Evolutionary conservation across 768 basidiomycete genomes (phyloP), one percentile per base, ranked within the genome.

Genomic region (Suillus tomentosus): DNA sequence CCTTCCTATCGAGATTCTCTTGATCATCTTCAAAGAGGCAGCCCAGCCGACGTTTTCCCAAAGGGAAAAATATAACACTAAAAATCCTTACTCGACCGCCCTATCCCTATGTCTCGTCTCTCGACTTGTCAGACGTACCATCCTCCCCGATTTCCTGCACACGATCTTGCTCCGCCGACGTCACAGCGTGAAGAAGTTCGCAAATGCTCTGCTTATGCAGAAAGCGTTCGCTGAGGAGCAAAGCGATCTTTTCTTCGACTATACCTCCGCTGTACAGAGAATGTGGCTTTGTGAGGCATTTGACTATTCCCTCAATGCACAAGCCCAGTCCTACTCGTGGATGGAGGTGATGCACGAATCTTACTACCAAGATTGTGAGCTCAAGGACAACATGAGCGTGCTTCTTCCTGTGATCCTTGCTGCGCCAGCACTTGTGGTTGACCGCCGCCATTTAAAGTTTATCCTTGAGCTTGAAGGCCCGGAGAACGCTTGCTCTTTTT

Each of bases 1-100:
- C n/a, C 73, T 79, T 54, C 73, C 78, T 13, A 66, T 73, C 39
- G 79, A 81, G 68, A 70, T 81, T 22, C 70, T 64, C 43, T 71
- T 77, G 51, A 72, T 74, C 48, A 74, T 81, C 56, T 64, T 80
- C 37, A 67, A 71, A 24, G 48, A 77, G 13, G 77, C 77, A 13
- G 67, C 74, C 6, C 54, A 68, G 7, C 76, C 77, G 22, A 59
- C 62, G 56, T 66, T 65, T 48, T 56, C 19, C 27, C 48, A 50
- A 15, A 9, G 7, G 13, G 48, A 50, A 14, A 24, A 24, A 27
- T 50, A 50, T 27, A 1, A 15, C 3, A 14, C 14, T 2, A 2
- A 51, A 22, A 62, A 65, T 53, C 37, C 60, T 10, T 73, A 71
- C 56, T 60, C 66, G 27, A 74, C 72, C 19, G 75, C 76, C 5